Evolutionary conservation across 2,329 filamentous ascomycete genomes (phyloP).

Genomic region (Aspergillus quadrilineatus): DNA sequence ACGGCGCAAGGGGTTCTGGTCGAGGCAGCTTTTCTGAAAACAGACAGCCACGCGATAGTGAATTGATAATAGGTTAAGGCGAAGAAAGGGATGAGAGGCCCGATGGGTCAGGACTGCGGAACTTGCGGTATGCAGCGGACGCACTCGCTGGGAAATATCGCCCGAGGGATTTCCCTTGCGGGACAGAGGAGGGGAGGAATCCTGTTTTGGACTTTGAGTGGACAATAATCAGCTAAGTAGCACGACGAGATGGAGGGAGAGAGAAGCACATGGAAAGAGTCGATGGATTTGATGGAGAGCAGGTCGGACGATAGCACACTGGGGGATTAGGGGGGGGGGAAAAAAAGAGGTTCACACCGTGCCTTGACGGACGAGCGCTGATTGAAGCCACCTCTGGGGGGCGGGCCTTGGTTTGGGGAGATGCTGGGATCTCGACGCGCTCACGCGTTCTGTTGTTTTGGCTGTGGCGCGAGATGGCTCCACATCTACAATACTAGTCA

Average conservation of each 20-base stretch:
- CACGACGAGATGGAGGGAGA: slow-evolving; percentile 5
- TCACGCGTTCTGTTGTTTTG: slow-evolving; percentile 11
- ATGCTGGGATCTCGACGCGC: background rate
- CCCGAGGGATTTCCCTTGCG: slow-evolving; percentile 24
- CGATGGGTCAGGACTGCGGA: slow-evolving; percentile 15
- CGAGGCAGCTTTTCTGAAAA: slow-evolving; percentile 13
- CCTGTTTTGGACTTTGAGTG: slow-evolving; percentile 13
- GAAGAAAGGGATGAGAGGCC: slow-evolving; percentile 22
- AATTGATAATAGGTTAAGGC: slow-evolving; percentile 11
- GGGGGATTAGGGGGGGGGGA: background rate
- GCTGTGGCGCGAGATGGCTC: background rate
- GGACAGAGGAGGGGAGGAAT: slow-evolving; percentile 12
- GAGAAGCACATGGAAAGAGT: slow-evolving; percentile 5
- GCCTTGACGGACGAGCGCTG: slow-evolving; percentile 9
- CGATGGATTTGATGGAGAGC: background rate
- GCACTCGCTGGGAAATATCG: slow-evolving; percentile 21
- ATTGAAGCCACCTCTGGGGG: slow-evolving; percentile 8
- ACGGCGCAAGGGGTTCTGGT: slow-evolving; percentile 24
- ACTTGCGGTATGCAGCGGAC: slow-evolving; percentile 29
- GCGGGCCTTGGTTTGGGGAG: slow-evolving; percentile 17
- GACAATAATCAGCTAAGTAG: slow-evolving; percentile 4
- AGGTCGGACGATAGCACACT: background rate
- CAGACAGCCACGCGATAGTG: slow-evolving; percentile 26
- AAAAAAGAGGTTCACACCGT: slow-evolving; percentile 13
- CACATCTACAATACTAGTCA: too few relatives aligned